Conservation (phyloP, 1,284 basidiomycete genomes). For the Heterobasidion irregulare region DNA sequence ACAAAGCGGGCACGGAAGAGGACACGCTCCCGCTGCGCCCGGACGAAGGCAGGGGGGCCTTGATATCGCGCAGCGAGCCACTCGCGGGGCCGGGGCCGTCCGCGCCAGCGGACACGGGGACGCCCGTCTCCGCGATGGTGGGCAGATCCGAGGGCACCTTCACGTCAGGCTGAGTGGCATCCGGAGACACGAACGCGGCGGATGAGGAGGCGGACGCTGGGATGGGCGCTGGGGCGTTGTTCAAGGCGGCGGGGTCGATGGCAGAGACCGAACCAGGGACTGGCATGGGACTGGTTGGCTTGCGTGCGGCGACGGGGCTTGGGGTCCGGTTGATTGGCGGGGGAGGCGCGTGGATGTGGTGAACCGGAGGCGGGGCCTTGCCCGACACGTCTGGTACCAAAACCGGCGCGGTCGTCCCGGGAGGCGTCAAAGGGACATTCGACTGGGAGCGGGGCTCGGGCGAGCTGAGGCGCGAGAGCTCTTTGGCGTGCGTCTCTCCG, state of each 20-base stretch:
- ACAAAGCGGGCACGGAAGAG: neutral
- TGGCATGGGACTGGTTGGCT: conserved; percentile 11
- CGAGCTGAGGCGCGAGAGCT: conserved; percentile 50
- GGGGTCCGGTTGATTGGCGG: neutral
- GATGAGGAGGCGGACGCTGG: conserved; percentile 24
- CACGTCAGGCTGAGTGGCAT: conserved; percentile 20
- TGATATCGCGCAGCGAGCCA: conserved; percentile 51
- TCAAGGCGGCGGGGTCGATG: conserved; percentile 44
- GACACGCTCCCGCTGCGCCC: conserved; percentile 10
- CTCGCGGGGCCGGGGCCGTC: conserved; percentile 56
- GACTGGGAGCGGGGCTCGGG: conserved; percentile 14
- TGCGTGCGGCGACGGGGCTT: conserved; percentile 7
- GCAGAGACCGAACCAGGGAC: conserved; percentile 23
- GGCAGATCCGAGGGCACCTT: conserved; percentile 30
- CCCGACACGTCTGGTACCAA: neutral
- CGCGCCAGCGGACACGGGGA: conserved; percentile 44
- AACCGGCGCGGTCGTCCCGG: conserved; percentile 15
- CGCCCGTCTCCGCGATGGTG: conserved; percentile 58
- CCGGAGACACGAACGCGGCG: conserved; percentile 18
- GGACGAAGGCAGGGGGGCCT: conserved; percentile 26
- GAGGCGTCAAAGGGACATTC: conserved; percentile 34
- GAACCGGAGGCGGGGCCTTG: neutral
- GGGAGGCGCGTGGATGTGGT: conserved; percentile 3
- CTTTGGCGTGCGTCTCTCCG: conserved; percentile 70
- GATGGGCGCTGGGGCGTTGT: conserved; percentile 47